These are phyloP conservation scores for Rosellinia necatrix DNA, from an alignment of 2,329 filamentous ascomycete species.

Conservation along the genomic window DNA sequence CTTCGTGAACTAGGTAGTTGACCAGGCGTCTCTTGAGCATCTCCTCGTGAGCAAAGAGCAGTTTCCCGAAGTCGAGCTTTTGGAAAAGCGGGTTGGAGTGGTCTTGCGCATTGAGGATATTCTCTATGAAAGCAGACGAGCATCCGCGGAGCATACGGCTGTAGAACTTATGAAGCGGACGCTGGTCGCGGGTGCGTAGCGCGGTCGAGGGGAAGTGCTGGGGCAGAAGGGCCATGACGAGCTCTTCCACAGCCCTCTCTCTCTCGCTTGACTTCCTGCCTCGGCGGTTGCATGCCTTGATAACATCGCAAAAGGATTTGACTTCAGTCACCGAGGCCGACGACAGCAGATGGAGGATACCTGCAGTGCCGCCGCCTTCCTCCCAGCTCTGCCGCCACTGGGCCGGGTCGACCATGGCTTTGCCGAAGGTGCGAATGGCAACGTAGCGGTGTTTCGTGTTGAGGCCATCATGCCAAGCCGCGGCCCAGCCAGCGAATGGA, in stretches of 20 bases:
- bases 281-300: conserved; percentile 14
- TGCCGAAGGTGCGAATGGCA: conserved; percentile 18
- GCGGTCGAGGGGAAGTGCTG: conserved; percentile 22
- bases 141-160: conserved; percentile 21
- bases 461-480: conserved; percentile 14
- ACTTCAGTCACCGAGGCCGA: conserved; percentile 19
- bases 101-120: conserved; percentile 16
- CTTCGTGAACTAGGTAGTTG: conserved; percentile 20
- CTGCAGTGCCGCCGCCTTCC: conserved; percentile 19
- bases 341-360: conserved; percentile 20
- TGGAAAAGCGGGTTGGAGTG: conserved; percentile 23
- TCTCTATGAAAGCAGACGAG: conserved; percentile 21
- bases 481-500: conserved; percentile 18
- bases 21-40: conserved; percentile 21
- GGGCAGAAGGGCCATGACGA: conserved; percentile 22
- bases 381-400: conserved; percentile 19
- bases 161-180: conserved; percentile 22
- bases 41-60: conserved; percentile 14
- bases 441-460: neutral
- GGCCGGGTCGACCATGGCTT: conserved; percentile 4
- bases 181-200: conserved; percentile 16
- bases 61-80: conserved; percentile 1
- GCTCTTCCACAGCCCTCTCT: conserved; percentile 15
- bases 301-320: conserved; percentile 16
- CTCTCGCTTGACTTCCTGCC: conserved; percentile 19